Evolutionary conservation across 23 red algal genomes (phyloP).

Genomic region (Gracilaria gracilis): DNA sequence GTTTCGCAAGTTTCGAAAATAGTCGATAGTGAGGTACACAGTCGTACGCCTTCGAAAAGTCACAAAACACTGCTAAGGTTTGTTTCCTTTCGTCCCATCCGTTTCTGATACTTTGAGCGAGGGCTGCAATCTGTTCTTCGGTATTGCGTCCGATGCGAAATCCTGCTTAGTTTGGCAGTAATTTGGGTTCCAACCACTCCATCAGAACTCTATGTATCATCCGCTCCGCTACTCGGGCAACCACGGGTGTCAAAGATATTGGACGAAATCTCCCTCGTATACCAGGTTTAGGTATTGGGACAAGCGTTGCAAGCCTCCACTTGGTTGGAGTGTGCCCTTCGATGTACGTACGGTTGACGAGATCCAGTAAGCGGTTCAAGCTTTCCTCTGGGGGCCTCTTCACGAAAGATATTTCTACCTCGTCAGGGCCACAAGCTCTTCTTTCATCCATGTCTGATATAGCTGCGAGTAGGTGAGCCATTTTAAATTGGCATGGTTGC

Average conservation of each 20-base stretch:
- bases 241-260: neutral
- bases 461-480: no score
- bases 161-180: neutral
- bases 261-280: neutral
- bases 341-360: neutral
- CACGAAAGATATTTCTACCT: neutral
- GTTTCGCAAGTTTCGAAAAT: neutral
- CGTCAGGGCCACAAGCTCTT: neutral
- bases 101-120: neutral
- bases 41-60: constrained; percentile 7
- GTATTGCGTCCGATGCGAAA: neutral
- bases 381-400: neutral
- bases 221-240: neutral
- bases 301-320: neutral
- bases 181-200: neutral
- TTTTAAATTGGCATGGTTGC: no score
- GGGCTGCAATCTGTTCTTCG: neutral
- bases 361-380: neutral
- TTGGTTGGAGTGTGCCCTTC: neutral
- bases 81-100: neutral
- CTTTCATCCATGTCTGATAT: neutral
- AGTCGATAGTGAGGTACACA: neutral
- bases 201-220: neutral
- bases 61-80: neutral
- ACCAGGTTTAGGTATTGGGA: constrained; percentile 1